These are phyloP conservation scores for Arabidopsis thaliana DNA, from an alignment of 345 rosid genomes.

Conservation along the genomic window DNA sequence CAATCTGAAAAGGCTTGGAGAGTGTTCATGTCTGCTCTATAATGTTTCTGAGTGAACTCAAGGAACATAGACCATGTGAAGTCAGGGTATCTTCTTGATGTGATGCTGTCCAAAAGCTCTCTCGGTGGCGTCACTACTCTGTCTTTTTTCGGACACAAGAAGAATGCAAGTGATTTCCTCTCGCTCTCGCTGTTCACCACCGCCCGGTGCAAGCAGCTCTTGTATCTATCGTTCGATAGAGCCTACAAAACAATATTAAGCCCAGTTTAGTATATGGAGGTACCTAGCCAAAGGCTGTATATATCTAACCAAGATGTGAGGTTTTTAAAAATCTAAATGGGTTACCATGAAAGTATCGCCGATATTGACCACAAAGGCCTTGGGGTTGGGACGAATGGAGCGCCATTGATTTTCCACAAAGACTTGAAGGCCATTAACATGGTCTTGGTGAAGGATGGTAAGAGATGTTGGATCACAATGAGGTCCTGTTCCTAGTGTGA, in stretches of 20 bases:
- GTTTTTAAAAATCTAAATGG: too few species aligned
- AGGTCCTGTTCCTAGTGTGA: slow-evolving; percentile 95
- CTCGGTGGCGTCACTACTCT: slow-evolving; percentile 79
- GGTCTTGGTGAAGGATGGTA: slow-evolving; percentile 96
- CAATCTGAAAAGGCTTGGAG: slow-evolving; percentile 68
- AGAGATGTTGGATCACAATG: slow-evolving; percentile 99
- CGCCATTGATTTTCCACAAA: slow-evolving; percentile 84
- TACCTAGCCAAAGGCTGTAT: neutral
- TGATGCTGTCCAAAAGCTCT: slow-evolving; percentile 58
- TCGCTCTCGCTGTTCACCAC: slow-evolving; percentile 80
- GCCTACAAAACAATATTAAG: slow-evolving; percentile 54
- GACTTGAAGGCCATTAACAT: slow-evolving; percentile 97
- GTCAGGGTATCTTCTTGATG: slow-evolving; percentile 80
- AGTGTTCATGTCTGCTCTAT: slow-evolving; percentile 91
- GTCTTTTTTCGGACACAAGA: slow-evolving; percentile 81
- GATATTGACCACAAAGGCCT: slow-evolving; percentile 90
- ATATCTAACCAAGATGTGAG: slow-evolving; percentile 1
- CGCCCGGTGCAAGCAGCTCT: slow-evolving; percentile 94
- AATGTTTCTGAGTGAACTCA: slow-evolving; percentile 85
- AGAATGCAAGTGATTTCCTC: slow-evolving; percentile 96
- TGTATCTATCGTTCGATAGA: slow-evolving; percentile 80
- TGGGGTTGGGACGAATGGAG: slow-evolving; percentile 70
- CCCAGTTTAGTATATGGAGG: slow-evolving; percentile 11
- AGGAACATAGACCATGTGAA: slow-evolving; percentile 85
- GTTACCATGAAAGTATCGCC: slow-evolving; percentile 99